A percentile compares a stretch with the other conserved stretches of the same genome.
Evolutionary conservation across 108 stramenopile species (phyloP).

Genomic region (Cyclotella atomus): DNA sequence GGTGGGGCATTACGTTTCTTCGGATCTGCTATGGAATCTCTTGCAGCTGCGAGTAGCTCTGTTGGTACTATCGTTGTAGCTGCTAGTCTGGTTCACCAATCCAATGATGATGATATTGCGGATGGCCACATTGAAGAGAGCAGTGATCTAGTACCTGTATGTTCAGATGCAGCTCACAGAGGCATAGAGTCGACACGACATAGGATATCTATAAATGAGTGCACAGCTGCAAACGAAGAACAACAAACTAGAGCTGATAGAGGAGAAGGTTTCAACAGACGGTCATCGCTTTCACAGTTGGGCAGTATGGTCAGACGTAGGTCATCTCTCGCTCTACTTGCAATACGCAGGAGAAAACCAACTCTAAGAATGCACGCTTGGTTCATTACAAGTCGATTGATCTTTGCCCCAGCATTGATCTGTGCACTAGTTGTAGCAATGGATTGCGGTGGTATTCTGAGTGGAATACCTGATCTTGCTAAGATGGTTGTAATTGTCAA

Average conservation of each 20-base stretch:
- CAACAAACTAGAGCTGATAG: not conserved
- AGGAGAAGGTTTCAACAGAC: slow-evolving; percentile 17
- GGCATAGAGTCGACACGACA: slow-evolving; percentile 20
- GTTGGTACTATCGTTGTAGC: slow-evolving; percentile 71
- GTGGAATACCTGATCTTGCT: slow-evolving; percentile 54
- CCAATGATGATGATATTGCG: slow-evolving; percentile 4
- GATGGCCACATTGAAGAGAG: slow-evolving; percentile 4
- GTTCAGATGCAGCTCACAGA: not conserved
- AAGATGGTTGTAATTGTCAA: slow-evolving; percentile 75
- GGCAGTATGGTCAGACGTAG: slow-evolving; percentile 24
- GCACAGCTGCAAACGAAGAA: not conserved
- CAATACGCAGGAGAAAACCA: slow-evolving; percentile 30
- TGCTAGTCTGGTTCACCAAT: slow-evolving; percentile 59
- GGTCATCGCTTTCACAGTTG: not conserved
- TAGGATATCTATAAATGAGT: slow-evolving; percentile 1
- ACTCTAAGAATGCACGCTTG: slow-evolving; percentile 60
- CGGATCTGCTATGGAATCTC: slow-evolving; percentile 70
- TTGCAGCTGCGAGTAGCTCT: slow-evolving; percentile 54
- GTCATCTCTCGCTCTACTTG: slow-evolving; percentile 34
- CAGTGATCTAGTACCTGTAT: not conserved
- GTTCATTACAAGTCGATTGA: slow-evolving; percentile 64
- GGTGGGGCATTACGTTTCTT: slow-evolving; percentile 68
- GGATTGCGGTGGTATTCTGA: slow-evolving; percentile 61
- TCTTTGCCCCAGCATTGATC: slow-evolving; percentile 63
- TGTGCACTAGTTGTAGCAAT: slow-evolving; percentile 55